Evolutionary conservation across 331 rosid genomes (phyloP).

Genomic region (Prunus yedoensis): DNA sequence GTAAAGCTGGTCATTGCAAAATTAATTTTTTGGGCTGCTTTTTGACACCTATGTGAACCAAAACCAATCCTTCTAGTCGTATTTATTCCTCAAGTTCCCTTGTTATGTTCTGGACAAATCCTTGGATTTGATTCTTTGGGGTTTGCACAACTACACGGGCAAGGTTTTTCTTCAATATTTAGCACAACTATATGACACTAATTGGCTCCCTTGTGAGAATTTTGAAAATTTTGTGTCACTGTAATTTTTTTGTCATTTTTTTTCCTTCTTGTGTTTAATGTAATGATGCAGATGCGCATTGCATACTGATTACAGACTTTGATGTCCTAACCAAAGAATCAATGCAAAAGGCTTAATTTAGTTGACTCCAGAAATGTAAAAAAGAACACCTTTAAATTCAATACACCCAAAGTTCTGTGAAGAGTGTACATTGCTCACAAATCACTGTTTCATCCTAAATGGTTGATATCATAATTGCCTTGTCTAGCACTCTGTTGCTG

Average conservation of each 20-base stretch:
- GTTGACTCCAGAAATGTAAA: neutral
- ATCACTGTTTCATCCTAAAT: conserved; percentile 11
- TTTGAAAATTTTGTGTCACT: neutral
- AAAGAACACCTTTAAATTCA: neutral
- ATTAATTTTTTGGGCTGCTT: neutral
- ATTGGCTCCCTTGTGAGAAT: neutral
- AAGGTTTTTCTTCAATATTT: neutral
- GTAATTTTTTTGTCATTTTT: neutral
- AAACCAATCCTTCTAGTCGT: neutral
- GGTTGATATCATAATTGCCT: conserved; percentile 6
- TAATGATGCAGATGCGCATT: neutral
- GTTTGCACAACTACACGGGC: neutral
- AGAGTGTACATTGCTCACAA: neutral
- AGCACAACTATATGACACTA: neutral
- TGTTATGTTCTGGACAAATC: neutral
- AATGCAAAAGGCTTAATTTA: neutral
- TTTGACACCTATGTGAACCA: neutral
- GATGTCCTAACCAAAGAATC: neutral
- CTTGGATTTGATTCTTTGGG: neutral
- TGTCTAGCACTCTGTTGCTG: neutral
- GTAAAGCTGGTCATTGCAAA: neutral
- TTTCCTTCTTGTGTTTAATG: neutral
- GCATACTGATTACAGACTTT: neutral
- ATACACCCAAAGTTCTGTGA: neutral
- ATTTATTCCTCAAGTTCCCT: neutral